Percentiles rank a stretch among this genome's conserved stretches.
Conservation (phyloP, 163 green algal species). For the Prototheca stagnorum region DNA sequence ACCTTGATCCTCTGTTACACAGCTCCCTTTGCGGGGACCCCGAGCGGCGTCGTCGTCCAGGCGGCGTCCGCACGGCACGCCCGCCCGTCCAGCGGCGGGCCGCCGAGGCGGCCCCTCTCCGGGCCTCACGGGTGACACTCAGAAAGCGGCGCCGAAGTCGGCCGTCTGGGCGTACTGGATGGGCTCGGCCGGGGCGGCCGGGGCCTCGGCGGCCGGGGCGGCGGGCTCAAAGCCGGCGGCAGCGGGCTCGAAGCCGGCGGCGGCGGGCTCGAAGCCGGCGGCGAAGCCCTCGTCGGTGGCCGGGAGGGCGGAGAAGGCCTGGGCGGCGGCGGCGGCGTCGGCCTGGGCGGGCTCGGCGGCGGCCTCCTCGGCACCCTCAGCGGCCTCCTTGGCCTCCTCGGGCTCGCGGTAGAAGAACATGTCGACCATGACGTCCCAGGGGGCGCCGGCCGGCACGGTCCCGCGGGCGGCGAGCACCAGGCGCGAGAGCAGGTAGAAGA, state of each 20-base stretch:
- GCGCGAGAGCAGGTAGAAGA: slow-evolving; percentile 94
- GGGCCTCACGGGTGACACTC: neutral
- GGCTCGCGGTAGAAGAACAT: slow-evolving; percentile 95
- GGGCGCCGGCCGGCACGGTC: slow-evolving; percentile 42
- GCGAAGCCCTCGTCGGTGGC: slow-evolving; percentile 11
- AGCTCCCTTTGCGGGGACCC: neutral
- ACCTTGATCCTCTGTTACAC: neutral
- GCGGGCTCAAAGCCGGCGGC: slow-evolving; percentile 28
- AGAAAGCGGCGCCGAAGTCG: slow-evolving; percentile 12
- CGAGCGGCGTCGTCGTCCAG: neutral
- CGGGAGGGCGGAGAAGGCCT: slow-evolving; percentile 12
- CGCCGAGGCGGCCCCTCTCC: neutral
- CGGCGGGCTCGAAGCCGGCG: slow-evolving; percentile 20
- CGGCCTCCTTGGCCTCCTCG: slow-evolving; percentile 40
- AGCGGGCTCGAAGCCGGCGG: slow-evolving; percentile 26
- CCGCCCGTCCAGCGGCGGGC: neutral
- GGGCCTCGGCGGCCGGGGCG: too few relatives aligned
- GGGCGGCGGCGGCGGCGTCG: slow-evolving; percentile 23
- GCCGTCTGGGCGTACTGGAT: slow-evolving; percentile 4
- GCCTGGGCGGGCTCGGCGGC: slow-evolving; percentile 15
- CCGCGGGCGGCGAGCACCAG: slow-evolving; percentile 98
- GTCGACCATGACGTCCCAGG: slow-evolving; percentile 93
- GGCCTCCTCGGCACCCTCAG: slow-evolving; percentile 9
- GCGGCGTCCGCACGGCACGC: too few relatives aligned
- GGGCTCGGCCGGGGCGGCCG: slow-evolving; percentile 1